Evolutionary conservation across 495 filamentous ascomycete genomes (phyloP).

Genomic region (Penicillium desertorum): DNA sequence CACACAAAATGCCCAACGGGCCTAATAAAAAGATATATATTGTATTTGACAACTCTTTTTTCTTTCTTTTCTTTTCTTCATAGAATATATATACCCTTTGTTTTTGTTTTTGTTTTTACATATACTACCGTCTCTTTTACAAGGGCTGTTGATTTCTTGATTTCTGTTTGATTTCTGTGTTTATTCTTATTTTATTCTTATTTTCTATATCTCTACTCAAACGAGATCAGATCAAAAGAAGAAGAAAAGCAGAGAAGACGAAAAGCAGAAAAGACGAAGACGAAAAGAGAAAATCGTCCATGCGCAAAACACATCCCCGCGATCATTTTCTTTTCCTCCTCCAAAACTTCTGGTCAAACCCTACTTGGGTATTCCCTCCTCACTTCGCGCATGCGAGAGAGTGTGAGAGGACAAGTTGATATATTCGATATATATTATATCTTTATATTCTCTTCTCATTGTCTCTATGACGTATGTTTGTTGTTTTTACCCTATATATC

Average conservation of each 20-base stretch:
- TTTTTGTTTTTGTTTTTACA: not conserved
- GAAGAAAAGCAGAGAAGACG: not conserved
- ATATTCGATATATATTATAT: not conserved
- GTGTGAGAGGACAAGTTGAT: conserved; percentile 12
- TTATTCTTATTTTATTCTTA: not conserved
- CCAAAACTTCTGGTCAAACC: conserved; percentile 3
- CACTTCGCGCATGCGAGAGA: conserved; percentile 18
- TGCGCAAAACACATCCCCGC: conserved; percentile 10
- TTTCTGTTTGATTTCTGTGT: not conserved
- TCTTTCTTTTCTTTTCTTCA: not conserved
- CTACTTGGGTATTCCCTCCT: conserved; percentile 16
- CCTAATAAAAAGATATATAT: not conserved
- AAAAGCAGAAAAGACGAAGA: not conserved
- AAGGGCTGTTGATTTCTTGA: not conserved
- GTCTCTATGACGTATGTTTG: conserved; percentile 36
- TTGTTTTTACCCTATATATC: not conserved
- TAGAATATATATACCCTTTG: not conserved
- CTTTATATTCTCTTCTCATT: conserved; percentile 11
- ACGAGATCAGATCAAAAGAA: not conserved
- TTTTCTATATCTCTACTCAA: not conserved
- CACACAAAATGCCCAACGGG: conserved; percentile 13
- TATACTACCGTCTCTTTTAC: not conserved
- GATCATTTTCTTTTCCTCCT: not conserved
- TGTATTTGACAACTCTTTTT: not conserved
- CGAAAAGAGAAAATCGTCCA: not conserved